Conservation (phyloP, 306 rosid genomes). For the Casuarina equisetifolia region DNA sequence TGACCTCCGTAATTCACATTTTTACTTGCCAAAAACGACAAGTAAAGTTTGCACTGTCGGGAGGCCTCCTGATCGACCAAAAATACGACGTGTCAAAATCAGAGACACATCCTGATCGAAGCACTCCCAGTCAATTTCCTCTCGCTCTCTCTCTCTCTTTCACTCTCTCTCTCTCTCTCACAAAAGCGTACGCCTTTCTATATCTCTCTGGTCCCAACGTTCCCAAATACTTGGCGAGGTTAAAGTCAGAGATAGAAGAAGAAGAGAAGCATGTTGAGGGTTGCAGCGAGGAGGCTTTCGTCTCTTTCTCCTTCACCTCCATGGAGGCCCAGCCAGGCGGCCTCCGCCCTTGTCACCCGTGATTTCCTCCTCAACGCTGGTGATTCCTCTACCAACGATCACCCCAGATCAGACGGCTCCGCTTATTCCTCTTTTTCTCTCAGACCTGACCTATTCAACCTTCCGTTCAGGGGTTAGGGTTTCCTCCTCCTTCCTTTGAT, state of each 20-base stretch:
- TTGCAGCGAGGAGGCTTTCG: conserved; percentile 48
- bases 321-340: conserved; percentile 30
- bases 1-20: no score
- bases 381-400: conserved; percentile 22
- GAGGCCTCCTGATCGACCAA: no score
- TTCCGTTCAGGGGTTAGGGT: conserved; percentile 37
- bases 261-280: conserved; percentile 36
- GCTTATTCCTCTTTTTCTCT: background rate
- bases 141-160: background rate
- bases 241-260: background rate
- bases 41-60: no score
- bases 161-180: background rate
- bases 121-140: background rate
- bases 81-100: background rate
- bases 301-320: conserved; percentile 37
- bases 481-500: background rate
- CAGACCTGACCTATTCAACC: conserved; percentile 13
- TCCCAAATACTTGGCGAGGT: background rate
- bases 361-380: conserved; percentile 26
- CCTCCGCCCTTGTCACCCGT: conserved; percentile 32
- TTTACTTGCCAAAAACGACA: no score
- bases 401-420: conserved; percentile 33
- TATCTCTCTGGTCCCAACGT: background rate
- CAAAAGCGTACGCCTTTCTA: background rate
- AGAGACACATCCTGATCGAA: background rate